phyloP scores from a whole-genome alignment of 169 alveolate species.

The Plasmodium sp. region DNA sequence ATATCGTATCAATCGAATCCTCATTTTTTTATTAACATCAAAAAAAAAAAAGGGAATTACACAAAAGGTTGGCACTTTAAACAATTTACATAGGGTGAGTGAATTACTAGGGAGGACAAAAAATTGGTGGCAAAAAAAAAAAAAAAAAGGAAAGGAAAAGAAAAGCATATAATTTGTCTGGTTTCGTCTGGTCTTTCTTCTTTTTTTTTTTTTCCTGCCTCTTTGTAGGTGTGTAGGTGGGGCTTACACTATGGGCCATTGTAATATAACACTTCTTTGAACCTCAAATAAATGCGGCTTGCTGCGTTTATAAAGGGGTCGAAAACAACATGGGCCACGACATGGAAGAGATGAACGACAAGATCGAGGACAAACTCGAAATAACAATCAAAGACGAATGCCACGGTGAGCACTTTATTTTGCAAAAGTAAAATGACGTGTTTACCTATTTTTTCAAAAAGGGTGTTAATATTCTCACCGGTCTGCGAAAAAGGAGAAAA shows the following conservation, averaged over 20 bases:
- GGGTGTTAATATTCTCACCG: slow-evolving; percentile 78
- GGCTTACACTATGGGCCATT: background rate
- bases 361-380: background rate
- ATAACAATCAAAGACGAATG: background rate
- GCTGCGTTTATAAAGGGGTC: slow-evolving; percentile 25
- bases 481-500: slow-evolving; percentile 56
- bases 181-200: background rate
- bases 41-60: background rate
- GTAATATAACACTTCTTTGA: slow-evolving; percentile 39
- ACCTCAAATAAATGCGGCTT: slow-evolving; percentile 55
- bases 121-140: slow-evolving; percentile 2
- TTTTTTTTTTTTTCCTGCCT: background rate
- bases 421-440: background rate
- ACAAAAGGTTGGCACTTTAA: background rate
- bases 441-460: slow-evolving; percentile 78
- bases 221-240: background rate
- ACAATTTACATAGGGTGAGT: background rate
- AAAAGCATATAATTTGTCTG: background rate
- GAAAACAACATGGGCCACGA: background rate
- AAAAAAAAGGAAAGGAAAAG: background rate
- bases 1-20: background rate
- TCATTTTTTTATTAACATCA: background rate
- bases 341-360: background rate
- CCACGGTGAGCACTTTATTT: background rate
- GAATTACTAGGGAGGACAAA: background rate